Evolutionary conservation across 768 basidiomycete species (phyloP), one percentile per base, ranked within the genome.

Genomic region (Tylopilus balloui): DNA sequence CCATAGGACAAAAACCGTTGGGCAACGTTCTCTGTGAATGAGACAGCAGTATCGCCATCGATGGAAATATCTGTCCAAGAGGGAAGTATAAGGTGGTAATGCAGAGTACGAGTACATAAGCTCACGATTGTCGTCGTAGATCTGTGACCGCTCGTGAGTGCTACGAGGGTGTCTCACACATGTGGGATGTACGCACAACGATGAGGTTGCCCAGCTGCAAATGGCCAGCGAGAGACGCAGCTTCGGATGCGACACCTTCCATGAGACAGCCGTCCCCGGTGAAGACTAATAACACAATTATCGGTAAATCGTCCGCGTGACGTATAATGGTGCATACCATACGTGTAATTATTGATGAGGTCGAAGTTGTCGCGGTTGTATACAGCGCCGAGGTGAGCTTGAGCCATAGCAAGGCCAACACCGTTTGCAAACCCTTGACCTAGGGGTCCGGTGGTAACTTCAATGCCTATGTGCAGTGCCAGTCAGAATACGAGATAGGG

Each of bases 111-210:
- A 25, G 17, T 17, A 17, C 19, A 6, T 38, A 51, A 48, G 71
- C 86, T 62, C 69, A 92, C 89, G 88, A 73, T 97, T 96, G 72
- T 96, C 92, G 63, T 97, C 94, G 70, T 94, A 96, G 63, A 96
- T 76, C 88, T 89, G 44, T 8, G 37, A 38, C 39, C 24, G 44
- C 19, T 29, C 3, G 52, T 70, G 28, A 69, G 52, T 38, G 47
- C 24, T 20, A 44, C 20, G 31, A 56, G 14, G 13, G 49, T n/a
- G 39, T 51, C 44, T 50, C 49, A 51, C 29, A 25, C 45, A 46
- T 38, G 45, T 46, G 57, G 52, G 44, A 50, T 49, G 40, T 24
- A 79, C 88, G 64, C 67, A 90, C 88, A 50, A 88, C 89, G 62
- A 97, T 85, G 61, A 97, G 76, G 71, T 94, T 96, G 48, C 90